Conservation (phyloP, 2,329 filamentous ascomycete genomes). For the Neonectria ditissima region DNA sequence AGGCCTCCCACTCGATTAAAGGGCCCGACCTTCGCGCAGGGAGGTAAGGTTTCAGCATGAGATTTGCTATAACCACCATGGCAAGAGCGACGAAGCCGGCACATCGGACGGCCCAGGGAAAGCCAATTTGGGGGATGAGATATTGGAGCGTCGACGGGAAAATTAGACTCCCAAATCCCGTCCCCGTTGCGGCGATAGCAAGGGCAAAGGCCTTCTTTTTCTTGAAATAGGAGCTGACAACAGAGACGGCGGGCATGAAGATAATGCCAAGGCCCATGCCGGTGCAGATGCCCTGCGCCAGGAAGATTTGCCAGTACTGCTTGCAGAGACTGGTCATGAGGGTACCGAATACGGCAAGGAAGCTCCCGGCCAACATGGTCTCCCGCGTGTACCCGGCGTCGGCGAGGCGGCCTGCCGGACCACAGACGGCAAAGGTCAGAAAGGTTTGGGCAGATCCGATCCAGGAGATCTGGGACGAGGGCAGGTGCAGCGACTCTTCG, state of each 20-base stretch:
- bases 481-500: conserved; percentile 50
- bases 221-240: conserved; percentile 72
- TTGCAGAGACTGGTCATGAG: conserved; percentile 60
- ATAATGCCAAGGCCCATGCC: conserved; percentile 67
- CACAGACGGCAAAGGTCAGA: conserved; percentile 61
- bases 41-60: conserved; percentile 59
- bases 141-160: conserved; percentile 69
- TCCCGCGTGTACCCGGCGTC: conserved; percentile 62
- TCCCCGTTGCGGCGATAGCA: conserved; percentile 70
- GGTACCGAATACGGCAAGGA: conserved; percentile 58
- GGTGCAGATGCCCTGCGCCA: conserved; percentile 65
- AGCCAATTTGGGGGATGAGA: conserved; percentile 68
- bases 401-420: conserved; percentile 61
- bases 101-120: conserved; percentile 72
- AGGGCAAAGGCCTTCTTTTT: conserved; percentile 68
- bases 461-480: conserved; percentile 55
- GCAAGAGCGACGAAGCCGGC: conserved; percentile 71
- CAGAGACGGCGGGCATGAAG: conserved; percentile 69
- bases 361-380: conserved; percentile 55
- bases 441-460: conserved; percentile 65
- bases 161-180: conserved; percentile 66
- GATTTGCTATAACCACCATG: conserved; percentile 54
- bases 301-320: conserved; percentile 65
- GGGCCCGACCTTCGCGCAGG: conserved; percentile 62
- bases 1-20: conserved; percentile 67